phyloP scores from a whole-genome alignment of 805 yeast species.

The Monosporozyma unispora region DNA sequence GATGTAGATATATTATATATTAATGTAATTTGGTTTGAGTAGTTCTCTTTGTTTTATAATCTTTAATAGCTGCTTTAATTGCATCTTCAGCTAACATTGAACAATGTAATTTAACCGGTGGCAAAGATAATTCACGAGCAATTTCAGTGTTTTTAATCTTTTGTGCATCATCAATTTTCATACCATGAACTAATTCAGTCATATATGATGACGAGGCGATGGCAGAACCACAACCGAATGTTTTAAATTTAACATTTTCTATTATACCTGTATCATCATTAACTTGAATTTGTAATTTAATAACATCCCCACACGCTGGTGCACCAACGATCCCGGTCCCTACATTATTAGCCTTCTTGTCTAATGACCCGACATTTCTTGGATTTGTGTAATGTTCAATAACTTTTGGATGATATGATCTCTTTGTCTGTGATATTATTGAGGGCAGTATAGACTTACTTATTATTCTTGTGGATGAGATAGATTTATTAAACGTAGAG shows the following conservation, averaged over 20 bases:
- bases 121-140: slow-evolving; percentile 88
- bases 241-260: slow-evolving; percentile 92
- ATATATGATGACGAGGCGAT: slow-evolving; percentile 93
- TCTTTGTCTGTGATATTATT: slow-evolving; percentile 2
- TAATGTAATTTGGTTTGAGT: slow-evolving; percentile 14
- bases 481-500: neutral
- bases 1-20: neutral
- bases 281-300: slow-evolving; percentile 93
- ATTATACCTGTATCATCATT: slow-evolving; percentile 84
- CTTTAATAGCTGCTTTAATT: slow-evolving; percentile 92
- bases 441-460: neutral
- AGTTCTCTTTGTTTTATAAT: slow-evolving; percentile 75
- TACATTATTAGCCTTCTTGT: slow-evolving; percentile 64
- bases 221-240: slow-evolving; percentile 99
- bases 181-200: slow-evolving; percentile 92
- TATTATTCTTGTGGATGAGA: neutral
- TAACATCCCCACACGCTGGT: slow-evolving; percentile 98
- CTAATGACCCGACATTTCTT: slow-evolving; percentile 89
- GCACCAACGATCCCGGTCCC: slow-evolving; percentile 99
- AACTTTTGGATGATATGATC: slow-evolving; percentile 74
- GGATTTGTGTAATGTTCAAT: slow-evolving; percentile 96
- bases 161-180: slow-evolving; percentile 87
- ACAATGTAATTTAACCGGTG: slow-evolving; percentile 96
- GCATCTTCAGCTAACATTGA: slow-evolving; percentile 99
- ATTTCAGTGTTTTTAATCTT: slow-evolving; percentile 87